phyloP scores from a whole-genome alignment of 371 early-diverging fungal genomes.

The Massospora cicadina region DNA sequence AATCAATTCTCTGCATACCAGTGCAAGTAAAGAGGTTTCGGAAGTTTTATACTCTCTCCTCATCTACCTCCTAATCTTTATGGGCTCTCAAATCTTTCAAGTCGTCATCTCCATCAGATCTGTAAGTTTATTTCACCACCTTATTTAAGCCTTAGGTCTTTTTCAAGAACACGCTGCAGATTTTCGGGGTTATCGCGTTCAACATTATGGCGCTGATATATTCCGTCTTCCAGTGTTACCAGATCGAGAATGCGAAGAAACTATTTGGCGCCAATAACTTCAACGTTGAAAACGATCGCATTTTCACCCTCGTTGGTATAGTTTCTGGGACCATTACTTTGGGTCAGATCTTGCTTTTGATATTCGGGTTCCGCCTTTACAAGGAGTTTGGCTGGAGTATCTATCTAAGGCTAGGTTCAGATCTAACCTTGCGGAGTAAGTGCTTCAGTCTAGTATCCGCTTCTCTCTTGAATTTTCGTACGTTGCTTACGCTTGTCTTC shows the following conservation, averaged over 20 bases:
- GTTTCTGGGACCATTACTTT: constrained; percentile 1
- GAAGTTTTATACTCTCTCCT: neutral
- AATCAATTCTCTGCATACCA: too few relatives aligned
- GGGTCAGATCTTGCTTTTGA: constrained; percentile 13
- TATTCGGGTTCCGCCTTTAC: constrained; percentile 32
- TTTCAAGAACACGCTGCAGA: constrained; percentile 71
- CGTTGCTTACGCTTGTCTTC: neutral
- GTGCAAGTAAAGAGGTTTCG: neutral
- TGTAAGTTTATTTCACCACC: neutral
- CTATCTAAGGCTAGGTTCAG: constrained; percentile 86
- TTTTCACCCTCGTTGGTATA: constrained; percentile 14
- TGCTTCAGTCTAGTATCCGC: too few relatives aligned
- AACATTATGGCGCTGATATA: constrained; percentile 59
- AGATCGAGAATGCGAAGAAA: neutral
- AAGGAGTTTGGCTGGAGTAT: constrained; percentile 86
- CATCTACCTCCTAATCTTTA: neutral
- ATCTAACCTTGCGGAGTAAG: constrained; percentile 63
- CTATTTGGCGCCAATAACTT: constrained; percentile 11
- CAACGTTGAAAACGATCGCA: neutral
- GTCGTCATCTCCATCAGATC: neutral
- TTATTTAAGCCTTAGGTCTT: neutral
- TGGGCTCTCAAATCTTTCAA: neutral
- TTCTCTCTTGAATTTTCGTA: too few relatives aligned
- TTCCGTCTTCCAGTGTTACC: constrained; percentile 40
- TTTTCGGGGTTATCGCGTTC: constrained; percentile 63